Percentiles rank a stretch among this genome's conserved stretches.
Conservation (phyloP, 2,329 filamentous ascomycete genomes). For the Colletotrichum lentis region DNA sequence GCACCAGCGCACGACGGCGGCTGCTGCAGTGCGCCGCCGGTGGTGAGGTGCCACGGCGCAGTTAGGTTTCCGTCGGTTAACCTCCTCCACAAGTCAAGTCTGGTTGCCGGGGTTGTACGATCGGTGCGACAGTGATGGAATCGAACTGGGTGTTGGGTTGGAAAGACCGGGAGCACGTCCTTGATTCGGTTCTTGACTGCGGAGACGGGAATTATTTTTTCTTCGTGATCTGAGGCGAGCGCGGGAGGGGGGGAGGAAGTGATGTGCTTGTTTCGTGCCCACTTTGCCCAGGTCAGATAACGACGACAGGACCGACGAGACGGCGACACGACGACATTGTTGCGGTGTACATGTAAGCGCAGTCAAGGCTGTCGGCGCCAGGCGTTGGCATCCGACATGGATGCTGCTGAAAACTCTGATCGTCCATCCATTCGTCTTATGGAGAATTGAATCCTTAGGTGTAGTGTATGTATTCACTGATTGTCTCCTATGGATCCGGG, state of each 20-base stretch:
- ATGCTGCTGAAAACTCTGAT: background rate
- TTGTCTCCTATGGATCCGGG: background rate
- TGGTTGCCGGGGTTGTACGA: constrained; percentile 36
- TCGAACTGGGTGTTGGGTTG: constrained; percentile 14
- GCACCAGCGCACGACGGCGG: constrained; percentile 24
- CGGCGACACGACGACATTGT: constrained; percentile 7
- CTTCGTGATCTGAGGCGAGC: constrained; percentile 1
- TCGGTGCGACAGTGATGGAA: constrained; percentile 19
- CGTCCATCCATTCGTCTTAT: background rate
- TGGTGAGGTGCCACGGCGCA: constrained; percentile 14
- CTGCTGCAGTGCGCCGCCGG: constrained; percentile 19
- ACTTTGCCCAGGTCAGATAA: constrained; percentile 16
- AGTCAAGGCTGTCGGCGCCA: background rate
- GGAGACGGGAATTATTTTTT: constrained; percentile 19
- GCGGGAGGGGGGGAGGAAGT: constrained; percentile 9
- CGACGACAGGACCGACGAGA: background rate
- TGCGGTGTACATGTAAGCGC: constrained; percentile 20
- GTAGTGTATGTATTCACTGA: background rate
- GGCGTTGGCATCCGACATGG: background rate
- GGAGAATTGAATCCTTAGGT: background rate
- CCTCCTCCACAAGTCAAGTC: constrained; percentile 28
- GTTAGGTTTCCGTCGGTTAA: background rate
- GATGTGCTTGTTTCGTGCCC: constrained; percentile 19
- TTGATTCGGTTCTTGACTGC: constrained; percentile 20
- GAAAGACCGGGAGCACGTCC: constrained; percentile 29